Percentiles rank a stretch among this genome's conserved stretches.
phyloP scores from a whole-genome alignment of 1,139 yeast genomes.

The Candida pseudoviswanathii region DNA sequence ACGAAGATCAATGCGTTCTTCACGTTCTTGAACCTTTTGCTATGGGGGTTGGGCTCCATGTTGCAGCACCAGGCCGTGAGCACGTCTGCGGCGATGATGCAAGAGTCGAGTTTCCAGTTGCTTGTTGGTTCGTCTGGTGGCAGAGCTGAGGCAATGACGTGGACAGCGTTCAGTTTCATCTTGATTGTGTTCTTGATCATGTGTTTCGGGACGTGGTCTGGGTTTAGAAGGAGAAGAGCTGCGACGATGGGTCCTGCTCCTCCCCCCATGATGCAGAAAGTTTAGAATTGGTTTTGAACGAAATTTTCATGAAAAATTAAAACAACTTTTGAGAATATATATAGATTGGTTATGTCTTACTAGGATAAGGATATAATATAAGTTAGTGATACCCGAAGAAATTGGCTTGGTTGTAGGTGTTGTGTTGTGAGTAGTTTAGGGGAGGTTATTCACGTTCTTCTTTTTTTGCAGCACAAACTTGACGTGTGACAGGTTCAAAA shows the following conservation, averaged over 20 bases:
- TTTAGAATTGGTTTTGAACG: neutral
- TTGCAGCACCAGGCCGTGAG: conserved; percentile 63
- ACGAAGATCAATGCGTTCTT: conserved; percentile 36
- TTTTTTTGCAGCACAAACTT: neutral
- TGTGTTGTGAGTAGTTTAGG: neutral
- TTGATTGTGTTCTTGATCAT: conserved; percentile 24
- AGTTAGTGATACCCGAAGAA: too few species aligned
- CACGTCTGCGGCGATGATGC: conserved; percentile 46
- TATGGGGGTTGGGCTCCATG: conserved; percentile 75
- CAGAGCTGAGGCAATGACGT: conserved; percentile 61
- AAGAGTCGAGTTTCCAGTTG: conserved; percentile 54
- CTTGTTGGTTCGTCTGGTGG: conserved; percentile 48
- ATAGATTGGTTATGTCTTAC: too few species aligned
- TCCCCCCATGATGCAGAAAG: conserved; percentile 6
- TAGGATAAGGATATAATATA: too few species aligned
- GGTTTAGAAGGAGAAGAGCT: conserved; percentile 5
- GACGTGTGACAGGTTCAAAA: neutral
- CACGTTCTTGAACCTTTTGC: conserved; percentile 39
- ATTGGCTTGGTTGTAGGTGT: too few species aligned
- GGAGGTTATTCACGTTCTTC: neutral
- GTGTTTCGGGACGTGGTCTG: conserved; percentile 14
- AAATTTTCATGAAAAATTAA: neutral
- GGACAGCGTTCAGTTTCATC: conserved; percentile 60
- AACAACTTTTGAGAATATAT: too few species aligned
- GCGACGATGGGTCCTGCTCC: neutral